These are phyloP conservation scores for Myochromella boudieri DNA, from an alignment of 768 basidiomycete genomes.

Conservation along the genomic window DNA sequence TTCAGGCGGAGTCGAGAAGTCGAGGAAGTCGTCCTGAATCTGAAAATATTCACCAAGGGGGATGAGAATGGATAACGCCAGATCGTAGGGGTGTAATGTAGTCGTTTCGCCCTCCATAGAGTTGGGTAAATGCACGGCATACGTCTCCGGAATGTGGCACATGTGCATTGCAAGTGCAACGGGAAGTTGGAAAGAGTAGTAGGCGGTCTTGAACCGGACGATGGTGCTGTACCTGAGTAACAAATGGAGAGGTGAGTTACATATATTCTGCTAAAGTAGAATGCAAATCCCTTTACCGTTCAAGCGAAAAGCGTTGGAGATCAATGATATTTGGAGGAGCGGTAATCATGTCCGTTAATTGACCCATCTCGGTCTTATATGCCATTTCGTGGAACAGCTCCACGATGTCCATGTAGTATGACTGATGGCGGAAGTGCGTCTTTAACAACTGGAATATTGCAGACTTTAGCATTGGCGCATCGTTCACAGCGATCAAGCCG, in stretches of 20 bases:
- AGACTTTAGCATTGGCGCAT: conserved; percentile 92
- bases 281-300: conserved; percentile 69
- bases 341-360: conserved; percentile 92
- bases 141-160: conserved; percentile 56
- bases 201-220: conserved; percentile 96
- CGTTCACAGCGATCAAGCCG: conserved; percentile 90
- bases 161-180: conserved; percentile 92
- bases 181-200: conserved; percentile 97
- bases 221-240: conserved; percentile 76
- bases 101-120: conserved; percentile 3
- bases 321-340: conserved; percentile 89
- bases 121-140: conserved; percentile 26
- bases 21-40: conserved; percentile 95
- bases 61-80: conserved; percentile 78
- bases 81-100: conserved; percentile 58
- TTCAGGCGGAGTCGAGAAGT: conserved; percentile 89
- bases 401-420: conserved; percentile 85
- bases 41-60: conserved; percentile 98
- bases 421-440: conserved; percentile 74
- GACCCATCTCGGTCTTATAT: conserved; percentile 94
- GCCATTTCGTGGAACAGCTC: conserved; percentile 90
- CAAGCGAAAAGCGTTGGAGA: conserved; percentile 80
- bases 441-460: conserved; percentile 92
- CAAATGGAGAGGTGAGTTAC: too few relatives aligned
- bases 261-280: too few relatives aligned